Evolutionary conservation across 768 basidiomycete genomes (phyloP), one percentile per base, ranked within the genome.

Genomic region (Gloeostereum incarnatum): DNA sequence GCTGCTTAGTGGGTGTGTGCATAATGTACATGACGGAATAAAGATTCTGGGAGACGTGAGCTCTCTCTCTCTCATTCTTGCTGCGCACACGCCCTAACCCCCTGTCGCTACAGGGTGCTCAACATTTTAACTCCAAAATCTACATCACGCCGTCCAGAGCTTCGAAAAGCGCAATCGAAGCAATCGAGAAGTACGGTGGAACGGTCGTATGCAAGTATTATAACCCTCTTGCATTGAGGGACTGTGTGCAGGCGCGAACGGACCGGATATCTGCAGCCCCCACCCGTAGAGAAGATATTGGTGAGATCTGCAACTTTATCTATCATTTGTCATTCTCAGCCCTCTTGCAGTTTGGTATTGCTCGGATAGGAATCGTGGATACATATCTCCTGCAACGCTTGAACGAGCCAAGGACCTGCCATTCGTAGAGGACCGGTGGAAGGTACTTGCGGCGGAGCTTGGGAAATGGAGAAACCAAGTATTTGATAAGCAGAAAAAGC

Each of bases 191-290:
- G 13, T 69, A 65, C 7, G 90, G 92, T 17, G 94, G 94, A 18
- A 74, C 75, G 34, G 77, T 97, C 24, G 76, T 83, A 32, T 92
- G 91, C 63, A 83, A 88, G 53, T 94, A 87, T 57, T 91, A 94
- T 63, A 98, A 98, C 59, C 59, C 72, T 14, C 70, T 96, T 23
- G 81, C 87, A 1, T 71, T 98, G 34, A 74, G 78, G 25, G 87
- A 91, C 49, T 82, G 77, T 44, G 58, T 89, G 45, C 77, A 84
- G 47, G 79, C 78, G 4, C 70, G 76, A 21, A 74, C 69, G 14
- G 85, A 91, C 52, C 73, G 80, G 38, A 60, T 70, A 40, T 65
- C 73, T 38, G 92, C 91, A 7, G 78, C 81, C 7, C 91, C 91
- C 0, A 88, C 83, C n/a, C 78, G 84, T 42, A 80, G 87, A 39